Base-by-base conservation (phyloP, 441 rosid genomes). In the Pelargonium hybrid region DNA sequence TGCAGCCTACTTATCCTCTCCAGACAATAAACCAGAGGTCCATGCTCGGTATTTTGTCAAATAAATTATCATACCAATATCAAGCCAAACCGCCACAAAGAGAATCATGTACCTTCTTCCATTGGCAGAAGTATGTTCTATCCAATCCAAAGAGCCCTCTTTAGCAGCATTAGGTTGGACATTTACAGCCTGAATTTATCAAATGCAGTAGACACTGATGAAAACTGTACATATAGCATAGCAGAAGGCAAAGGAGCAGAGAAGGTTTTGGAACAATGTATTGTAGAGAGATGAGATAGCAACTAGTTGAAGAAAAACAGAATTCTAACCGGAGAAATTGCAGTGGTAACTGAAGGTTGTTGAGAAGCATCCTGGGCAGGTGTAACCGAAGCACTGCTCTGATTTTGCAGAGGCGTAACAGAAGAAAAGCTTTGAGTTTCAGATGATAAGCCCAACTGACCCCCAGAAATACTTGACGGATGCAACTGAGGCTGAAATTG, bases 121-220 rank as follows among this genome's bases (percentile, higher is more conserved):
- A 82, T 84, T 87, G 9, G 87, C 82, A 80, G 92, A 87, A 34
- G 81, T 74, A 80, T 92, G 95, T 81, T 90, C 95, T 73, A 84
- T 82, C 98, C 98, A 92, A 71, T 90, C 90, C 59, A 83, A 80
- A 72, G 66, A 67, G 68, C 74, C 74, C 76, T 71, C 83, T 73
- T 76, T 83, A 34, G 69, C 59, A 50, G 84, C 75, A 67, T 73
- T 81, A 68, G 78, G 83, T 80, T 83, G 90, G 74, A 75, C 26
- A 61, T 54, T 68, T 68, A 76, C 72, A 65, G 76, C 83, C 96
- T 90, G 81, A 75, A 82, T 80, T 78, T 79, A 71, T 39, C 62
- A 73, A 75, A 70, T 71, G 66, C 64, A 65, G 69, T 64, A 56
- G 37, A 48, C n/a, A 29, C 26, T 7, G 70, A 78, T 61, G 59